Evolutionary conservation across 495 filamentous ascomycete genomes (phyloP).

Genomic region (Neohortaea acidophila): DNA sequence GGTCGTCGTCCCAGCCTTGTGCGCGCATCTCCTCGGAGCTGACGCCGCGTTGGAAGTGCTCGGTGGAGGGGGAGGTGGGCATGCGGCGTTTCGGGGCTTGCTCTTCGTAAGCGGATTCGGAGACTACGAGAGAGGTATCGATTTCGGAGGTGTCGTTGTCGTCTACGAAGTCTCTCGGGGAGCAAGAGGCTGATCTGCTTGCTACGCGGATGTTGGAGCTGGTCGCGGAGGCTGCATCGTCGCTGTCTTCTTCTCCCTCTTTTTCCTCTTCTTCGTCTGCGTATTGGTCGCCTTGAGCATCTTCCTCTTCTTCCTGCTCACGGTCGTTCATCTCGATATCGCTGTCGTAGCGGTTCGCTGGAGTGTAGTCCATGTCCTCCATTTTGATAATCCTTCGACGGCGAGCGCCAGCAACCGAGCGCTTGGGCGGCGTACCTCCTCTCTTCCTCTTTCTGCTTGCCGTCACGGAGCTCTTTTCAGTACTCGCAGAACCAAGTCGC

Average conservation of each 20-base stretch:
- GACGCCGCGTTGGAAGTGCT: conserved; percentile 16
- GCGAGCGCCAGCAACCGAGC: conserved; percentile 1
- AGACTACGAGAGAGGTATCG: conserved; percentile 19
- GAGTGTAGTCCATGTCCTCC: conserved; percentile 4
- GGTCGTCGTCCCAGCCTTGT: conserved; percentile 34
- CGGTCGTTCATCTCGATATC: background rate
- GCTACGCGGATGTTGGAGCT: conserved; percentile 1
- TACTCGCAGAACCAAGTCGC: conserved; percentile 10
- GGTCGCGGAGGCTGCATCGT: conserved; percentile 8
- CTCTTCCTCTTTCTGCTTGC: conserved; percentile 7
- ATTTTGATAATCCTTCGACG: conserved; percentile 3
- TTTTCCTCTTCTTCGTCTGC: conserved; percentile 4
- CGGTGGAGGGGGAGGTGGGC: conserved; percentile 19
- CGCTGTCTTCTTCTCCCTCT: conserved; percentile 15
- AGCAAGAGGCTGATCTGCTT: too few relatives aligned
- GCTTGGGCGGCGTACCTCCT: too few relatives aligned
- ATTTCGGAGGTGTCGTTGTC: conserved; percentile 16
- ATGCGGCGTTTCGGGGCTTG: conserved; percentile 13
- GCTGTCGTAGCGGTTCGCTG: too few relatives aligned
- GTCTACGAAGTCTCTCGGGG: too few relatives aligned
- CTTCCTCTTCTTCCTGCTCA: conserved; percentile 1
- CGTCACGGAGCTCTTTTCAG: background rate
- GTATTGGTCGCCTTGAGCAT: conserved; percentile 4
- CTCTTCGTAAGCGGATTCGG: conserved; percentile 16
- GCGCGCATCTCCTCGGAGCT: conserved; percentile 18